Base-by-base conservation (phyloP, 768 basidiomycete genomes). In the Auriscalpium orientale region DNA sequence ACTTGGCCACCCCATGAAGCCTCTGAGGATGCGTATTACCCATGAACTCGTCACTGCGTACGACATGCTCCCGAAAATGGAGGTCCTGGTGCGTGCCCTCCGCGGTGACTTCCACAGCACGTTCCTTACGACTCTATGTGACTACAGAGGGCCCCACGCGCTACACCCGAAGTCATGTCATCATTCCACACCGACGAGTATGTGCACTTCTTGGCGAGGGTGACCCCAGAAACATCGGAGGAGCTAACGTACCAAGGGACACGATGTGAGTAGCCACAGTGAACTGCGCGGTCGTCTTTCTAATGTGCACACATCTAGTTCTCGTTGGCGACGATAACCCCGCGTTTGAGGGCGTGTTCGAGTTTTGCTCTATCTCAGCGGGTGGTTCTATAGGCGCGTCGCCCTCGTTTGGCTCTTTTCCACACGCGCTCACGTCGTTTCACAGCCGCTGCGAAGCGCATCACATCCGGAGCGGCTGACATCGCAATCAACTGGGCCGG, bases 121-220 rank as follows among this genome's bases (percentile, higher is more conserved):
- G 47, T 8, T 9, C 10, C 33, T 3, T 20, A 35, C 33, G n/a
- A 33, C 3, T 8, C 33, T 49, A 34, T 38, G 10, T 40, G 28
- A 54, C 21, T 40, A 12, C 11, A 72, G 71, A 65, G 70, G 45
- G 65, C 71, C 37, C 67, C 66, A 62, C 70, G 70, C 51, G 67
- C 70, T 15, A 63, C 67, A 10, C 68, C 70, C 1, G 71, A 72
- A 58, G 58, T 62, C 21, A 89, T 99, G 89, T 87, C 90, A n/a
- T 74, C 85, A 11, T 99, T 98, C 71, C 97, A 99, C 70, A 93
- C 95, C 20, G 97, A 99, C 74, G 97, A 99, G 78, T 99, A 97
- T 71, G 80, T 99, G 56, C 85, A 98, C 64, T 95, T 98, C 64
- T 73, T 99, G 46, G 78, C 82, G 53, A 80, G 82, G 49, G 95